These are phyloP conservation scores for Fusarium domesticum DNA, from an alignment of 2,329 filamentous ascomycete species.

Conservation along the genomic window DNA sequence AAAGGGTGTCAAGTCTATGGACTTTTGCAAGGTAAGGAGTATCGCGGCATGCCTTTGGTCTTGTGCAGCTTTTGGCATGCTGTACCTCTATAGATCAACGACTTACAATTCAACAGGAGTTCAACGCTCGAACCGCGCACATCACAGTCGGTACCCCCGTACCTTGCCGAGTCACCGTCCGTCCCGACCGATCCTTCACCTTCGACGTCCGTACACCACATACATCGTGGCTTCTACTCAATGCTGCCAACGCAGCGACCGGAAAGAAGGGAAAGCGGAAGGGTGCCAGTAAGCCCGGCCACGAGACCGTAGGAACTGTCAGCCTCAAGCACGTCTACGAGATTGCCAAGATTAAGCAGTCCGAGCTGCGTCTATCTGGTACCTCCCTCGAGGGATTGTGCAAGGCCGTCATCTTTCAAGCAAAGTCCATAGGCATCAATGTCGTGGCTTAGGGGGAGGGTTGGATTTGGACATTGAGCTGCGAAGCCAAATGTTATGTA, in stretches of 20 bases:
- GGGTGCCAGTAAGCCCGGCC: slow-evolving; percentile 71
- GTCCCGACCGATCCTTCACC: slow-evolving; percentile 86
- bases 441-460: slow-evolving; percentile 56
- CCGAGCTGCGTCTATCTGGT: slow-evolving; percentile 70
- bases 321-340: slow-evolving; percentile 96
- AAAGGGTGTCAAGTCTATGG: slow-evolving; percentile 98
- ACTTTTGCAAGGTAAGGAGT: slow-evolving; percentile 86
- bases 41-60: not conserved
- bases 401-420: slow-evolving; percentile 70
- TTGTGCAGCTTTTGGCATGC: not conserved
- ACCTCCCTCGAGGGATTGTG: slow-evolving; percentile 68
- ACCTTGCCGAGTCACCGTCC: slow-evolving; percentile 86
- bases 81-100: slow-evolving; percentile 1
- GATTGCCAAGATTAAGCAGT: slow-evolving; percentile 94
- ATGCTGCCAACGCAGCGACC: slow-evolving; percentile 71
- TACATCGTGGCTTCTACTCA: slow-evolving; percentile 85
- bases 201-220: slow-evolving; percentile 93
- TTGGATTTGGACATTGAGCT: slow-evolving; percentile 2
- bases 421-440: slow-evolving; percentile 70
- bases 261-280: slow-evolving; percentile 74
- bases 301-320: slow-evolving; percentile 77
- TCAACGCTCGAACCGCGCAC: slow-evolving; percentile 90
- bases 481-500: slow-evolving; percentile 16
- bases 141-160: slow-evolving; percentile 80
- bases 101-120: slow-evolving; percentile 62